Evolutionary conservation across 176 grass and related monocot species (phyloP).

Genomic region (Saccharum spontaneum): DNA sequence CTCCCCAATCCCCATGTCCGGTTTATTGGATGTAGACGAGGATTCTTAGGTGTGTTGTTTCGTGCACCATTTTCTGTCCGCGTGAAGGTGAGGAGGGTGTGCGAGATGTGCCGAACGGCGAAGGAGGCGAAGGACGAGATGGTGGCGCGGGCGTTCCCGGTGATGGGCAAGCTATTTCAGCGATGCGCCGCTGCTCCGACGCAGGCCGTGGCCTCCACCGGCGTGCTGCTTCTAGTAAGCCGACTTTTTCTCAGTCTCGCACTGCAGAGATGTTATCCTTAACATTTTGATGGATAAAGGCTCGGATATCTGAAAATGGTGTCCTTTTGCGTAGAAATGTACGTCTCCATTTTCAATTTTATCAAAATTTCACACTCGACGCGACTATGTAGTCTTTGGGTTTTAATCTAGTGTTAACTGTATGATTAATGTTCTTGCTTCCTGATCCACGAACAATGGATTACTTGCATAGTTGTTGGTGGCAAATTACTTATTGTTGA

Average conservation of each 20-base stretch:
- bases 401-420: conserved; percentile 11
- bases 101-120: conserved; percentile 62
- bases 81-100: conserved; percentile 71
- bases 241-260: neutral
- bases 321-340: neutral
- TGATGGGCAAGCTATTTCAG: conserved; percentile 93
- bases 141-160: conserved; percentile 76
- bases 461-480: neutral
- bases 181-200: conserved; percentile 63
- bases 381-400: neutral
- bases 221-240: conserved; percentile 68
- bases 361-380: neutral
- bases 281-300: neutral
- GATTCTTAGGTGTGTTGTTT: neutral
- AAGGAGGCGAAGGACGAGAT: conserved; percentile 66
- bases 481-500: neutral
- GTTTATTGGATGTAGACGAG: neutral
- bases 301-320: neutral
- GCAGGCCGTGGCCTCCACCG: conserved; percentile 74
- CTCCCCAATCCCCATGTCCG: neutral
- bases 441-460: neutral
- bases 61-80: neutral
- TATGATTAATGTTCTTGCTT: neutral
- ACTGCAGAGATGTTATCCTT: neutral
- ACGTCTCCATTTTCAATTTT: neutral